These are phyloP conservation scores for Daldinia concentrica DNA, from an alignment of 495 filamentous ascomycete genomes.

Conservation along the genomic window DNA sequence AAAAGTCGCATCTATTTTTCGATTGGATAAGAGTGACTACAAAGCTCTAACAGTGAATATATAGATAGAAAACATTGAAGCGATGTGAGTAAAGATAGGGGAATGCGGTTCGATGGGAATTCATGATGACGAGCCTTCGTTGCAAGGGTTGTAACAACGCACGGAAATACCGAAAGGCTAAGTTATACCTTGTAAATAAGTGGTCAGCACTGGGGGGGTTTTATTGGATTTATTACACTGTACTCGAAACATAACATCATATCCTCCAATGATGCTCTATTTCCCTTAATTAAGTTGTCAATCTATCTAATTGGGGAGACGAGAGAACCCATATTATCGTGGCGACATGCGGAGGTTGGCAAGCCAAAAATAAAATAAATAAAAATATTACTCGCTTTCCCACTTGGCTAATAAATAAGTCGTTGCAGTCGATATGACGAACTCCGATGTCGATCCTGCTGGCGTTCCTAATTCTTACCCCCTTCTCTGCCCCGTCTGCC, in stretches of 20 bases:
- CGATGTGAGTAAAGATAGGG: conserved; percentile 10
- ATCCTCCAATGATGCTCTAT: conserved; percentile 23
- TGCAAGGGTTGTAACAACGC: conserved; percentile 7
- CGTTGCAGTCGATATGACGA: conserved; percentile 42
- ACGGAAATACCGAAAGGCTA: conserved; percentile 12
- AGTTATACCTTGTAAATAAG: conserved; percentile 2
- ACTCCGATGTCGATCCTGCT: conserved; percentile 40
- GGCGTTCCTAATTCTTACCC: conserved; percentile 6
- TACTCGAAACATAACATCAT: conserved; percentile 13
- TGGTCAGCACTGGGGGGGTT: conserved; percentile 7
- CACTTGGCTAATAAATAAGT: conserved; percentile 40
- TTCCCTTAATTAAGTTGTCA: conserved; percentile 23
- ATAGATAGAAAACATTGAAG: conserved; percentile 7
- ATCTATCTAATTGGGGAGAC: conserved; percentile 34
- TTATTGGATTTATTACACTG: conserved; percentile 14
- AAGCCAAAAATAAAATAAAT: background rate
- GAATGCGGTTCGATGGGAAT: conserved; percentile 18
- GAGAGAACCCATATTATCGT: conserved; percentile 34
- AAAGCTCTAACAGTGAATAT: conserved; percentile 2
- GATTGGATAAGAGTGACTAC: conserved; percentile 27
- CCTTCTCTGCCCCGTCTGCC: background rate
- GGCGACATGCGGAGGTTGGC: conserved; percentile 44
- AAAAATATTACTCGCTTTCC: conserved; percentile 33
- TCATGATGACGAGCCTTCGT: conserved; percentile 8
- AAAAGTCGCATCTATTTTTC: conserved; percentile 33